phyloP scores from a whole-genome alignment of 2,329 filamentous ascomycete species.

The Monosporascus sp. region DNA sequence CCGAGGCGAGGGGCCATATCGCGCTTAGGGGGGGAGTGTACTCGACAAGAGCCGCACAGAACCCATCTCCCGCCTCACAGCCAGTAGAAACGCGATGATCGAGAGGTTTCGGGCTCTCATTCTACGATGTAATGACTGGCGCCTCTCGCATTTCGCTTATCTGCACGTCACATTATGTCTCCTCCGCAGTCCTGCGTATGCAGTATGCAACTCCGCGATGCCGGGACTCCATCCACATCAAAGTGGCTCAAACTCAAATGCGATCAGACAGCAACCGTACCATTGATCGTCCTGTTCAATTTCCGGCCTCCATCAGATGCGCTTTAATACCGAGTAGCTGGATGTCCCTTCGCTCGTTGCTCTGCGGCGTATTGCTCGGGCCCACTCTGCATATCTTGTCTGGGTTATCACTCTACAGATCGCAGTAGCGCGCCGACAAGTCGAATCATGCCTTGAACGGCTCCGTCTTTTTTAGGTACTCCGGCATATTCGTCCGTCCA shows the following conservation, averaged over 20 bases:
- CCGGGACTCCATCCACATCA: neutral
- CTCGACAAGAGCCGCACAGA: neutral
- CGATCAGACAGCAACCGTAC: constrained; percentile 2
- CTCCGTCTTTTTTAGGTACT: neutral
- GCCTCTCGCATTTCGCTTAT: neutral
- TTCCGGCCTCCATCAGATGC: neutral
- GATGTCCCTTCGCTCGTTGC: neutral
- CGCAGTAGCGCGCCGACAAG: neutral
- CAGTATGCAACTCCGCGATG: neutral
- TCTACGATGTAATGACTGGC: neutral
- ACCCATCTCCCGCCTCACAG: neutral
- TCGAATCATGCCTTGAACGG: neutral
- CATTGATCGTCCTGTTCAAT: neutral
- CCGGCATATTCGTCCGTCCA: too few species aligned
- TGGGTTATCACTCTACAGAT: neutral
- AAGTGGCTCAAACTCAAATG: constrained; percentile 8
- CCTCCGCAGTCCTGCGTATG: neutral
- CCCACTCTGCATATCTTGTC: neutral
- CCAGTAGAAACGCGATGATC: neutral
- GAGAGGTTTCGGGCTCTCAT: neutral
- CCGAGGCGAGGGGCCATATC: neutral
- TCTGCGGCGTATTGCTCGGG: neutral
- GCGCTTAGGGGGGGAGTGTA: neutral
- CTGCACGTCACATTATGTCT: neutral
- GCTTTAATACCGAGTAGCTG: neutral